phyloP scores from a whole-genome alignment of 2,329 filamentous ascomycete species.

The Epichloe baconii region DNA sequence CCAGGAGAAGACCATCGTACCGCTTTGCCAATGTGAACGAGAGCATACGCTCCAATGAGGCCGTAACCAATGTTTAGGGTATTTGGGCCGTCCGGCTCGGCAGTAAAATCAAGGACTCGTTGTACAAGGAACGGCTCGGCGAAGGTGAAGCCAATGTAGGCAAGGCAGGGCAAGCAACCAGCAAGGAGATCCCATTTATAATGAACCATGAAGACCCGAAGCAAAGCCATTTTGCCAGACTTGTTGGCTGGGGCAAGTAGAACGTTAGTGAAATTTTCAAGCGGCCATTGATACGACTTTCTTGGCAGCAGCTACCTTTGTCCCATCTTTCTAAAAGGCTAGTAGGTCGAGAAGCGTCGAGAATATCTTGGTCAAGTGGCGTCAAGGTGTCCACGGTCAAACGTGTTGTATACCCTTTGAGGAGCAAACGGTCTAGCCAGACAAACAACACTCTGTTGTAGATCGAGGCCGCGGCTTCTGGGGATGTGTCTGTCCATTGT shows the following conservation, averaged over 20 bases:
- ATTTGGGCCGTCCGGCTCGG: conserved; percentile 12
- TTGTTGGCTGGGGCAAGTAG: conserved; percentile 7
- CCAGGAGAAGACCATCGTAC: conserved; percentile 14
- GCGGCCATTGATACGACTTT: neutral
- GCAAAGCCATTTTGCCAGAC: conserved; percentile 11
- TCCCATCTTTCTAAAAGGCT: neutral
- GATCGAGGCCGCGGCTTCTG: neutral
- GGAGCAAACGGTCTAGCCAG: neutral
- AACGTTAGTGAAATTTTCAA: neutral
- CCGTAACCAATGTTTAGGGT: conserved; percentile 20
- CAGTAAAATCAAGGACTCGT: conserved; percentile 18
- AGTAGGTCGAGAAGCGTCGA: neutral
- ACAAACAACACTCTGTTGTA: neutral
- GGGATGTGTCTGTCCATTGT: neutral
- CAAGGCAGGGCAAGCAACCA: conserved; percentile 22
- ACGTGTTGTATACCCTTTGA: neutral
- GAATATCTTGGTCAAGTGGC: conserved; percentile 1
- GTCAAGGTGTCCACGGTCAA: neutral
- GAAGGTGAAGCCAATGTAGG: conserved; percentile 25
- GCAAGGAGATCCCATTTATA: conserved; percentile 17
- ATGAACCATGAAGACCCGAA: conserved; percentile 12
- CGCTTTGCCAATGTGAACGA: conserved; percentile 27
- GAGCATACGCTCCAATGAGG: conserved; percentile 24
- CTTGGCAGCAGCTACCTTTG: neutral
- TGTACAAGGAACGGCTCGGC: conserved; percentile 30